Evolutionary conservation across 2,329 filamentous ascomycete genomes (phyloP), one percentile per base, ranked within the genome.

Genomic region (Colletotrichum chrysophilum): DNA sequence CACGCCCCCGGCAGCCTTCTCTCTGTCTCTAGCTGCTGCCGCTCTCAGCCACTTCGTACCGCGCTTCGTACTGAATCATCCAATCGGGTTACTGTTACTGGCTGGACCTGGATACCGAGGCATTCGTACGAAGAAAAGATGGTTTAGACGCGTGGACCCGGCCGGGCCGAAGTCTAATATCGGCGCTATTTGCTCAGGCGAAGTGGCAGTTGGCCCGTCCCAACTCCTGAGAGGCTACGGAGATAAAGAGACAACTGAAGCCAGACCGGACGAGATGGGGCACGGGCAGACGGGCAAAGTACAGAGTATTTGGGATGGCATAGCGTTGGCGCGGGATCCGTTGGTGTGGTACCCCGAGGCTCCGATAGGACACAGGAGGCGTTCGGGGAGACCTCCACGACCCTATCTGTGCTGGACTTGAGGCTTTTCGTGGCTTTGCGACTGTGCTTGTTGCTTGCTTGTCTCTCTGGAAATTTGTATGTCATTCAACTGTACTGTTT

Each of bases 141-240:
- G 13, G 30, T 61, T 12, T 56, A 24, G 64, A 62, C 32, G 69
- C 62, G 73, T 75, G 48, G 70, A 36, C 70, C 62, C 73, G 70
- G 73, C 38, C n/a, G 64, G 73, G 43, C 73, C 73, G 58, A 73
- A 65, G 73, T 68, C 32, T 60, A 52, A 64, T 16, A 38, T 64
- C 38, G 58, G 21, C 56, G 73, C 64, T 52, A 73, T 73, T 58
- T 68, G 48, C 26, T 26, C 21, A 16, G 70, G 62, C 34, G 24
- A 56, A 75, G 56, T 36, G 24, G 18, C 16, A 43, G n/a, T 48
- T 52, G 3, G 43, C 7, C 24, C n/a, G 21, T 24, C 56, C 4
- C 55, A 13, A 18, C 24, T n/a, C 67, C 34, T 24, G 26, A 34
- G 36, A 6, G 36, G 67, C 67, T 61, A 55, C 67, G 56, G 66